Evolutionary conservation across 2,329 filamentous ascomycete genomes (phyloP).

Genomic region (Aureobasidium melanogenum): DNA sequence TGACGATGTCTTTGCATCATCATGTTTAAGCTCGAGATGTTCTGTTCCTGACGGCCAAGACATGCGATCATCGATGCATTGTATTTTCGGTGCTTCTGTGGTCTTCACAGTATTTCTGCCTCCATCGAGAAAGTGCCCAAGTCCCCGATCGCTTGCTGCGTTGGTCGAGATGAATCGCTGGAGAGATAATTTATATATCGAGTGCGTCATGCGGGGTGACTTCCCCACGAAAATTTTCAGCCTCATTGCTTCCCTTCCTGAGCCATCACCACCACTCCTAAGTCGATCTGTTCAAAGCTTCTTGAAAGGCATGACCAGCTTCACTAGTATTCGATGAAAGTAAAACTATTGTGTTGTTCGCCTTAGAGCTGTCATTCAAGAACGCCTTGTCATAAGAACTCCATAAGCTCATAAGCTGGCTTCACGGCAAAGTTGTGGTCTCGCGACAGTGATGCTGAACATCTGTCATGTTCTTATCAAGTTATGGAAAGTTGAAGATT

Average conservation of each 20-base stretch:
- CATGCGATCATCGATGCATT: slow-evolving; percentile 1
- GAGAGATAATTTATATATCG: not conserved
- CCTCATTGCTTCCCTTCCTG: not conserved
- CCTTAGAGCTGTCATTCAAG: too few relatives aligned
- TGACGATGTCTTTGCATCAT: slow-evolving; percentile 9
- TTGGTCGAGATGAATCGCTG: not conserved
- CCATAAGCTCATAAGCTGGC: too few relatives aligned
- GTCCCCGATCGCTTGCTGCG: not conserved
- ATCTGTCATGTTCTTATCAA: too few relatives aligned
- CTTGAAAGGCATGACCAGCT: too few relatives aligned
- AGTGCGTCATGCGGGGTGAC: slow-evolving; percentile 3
- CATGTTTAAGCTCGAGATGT: not conserved
- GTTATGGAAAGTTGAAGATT: too few relatives aligned
- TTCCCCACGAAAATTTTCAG: not conserved
- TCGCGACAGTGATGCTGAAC: too few relatives aligned
- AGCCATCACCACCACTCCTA: not conserved
- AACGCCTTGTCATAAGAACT: too few relatives aligned
- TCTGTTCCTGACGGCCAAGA: slow-evolving; percentile 11
- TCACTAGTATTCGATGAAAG: too few relatives aligned
- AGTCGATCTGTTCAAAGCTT: too few relatives aligned
- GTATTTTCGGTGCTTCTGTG: not conserved
- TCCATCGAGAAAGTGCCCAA: not conserved
- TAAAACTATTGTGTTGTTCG: too few relatives aligned
- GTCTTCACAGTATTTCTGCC: not conserved
- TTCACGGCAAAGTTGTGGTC: too few relatives aligned